Base-by-base conservation (phyloP, 2,329 filamentous ascomycete genomes). In the Akanthomyces lecanii region DNA sequence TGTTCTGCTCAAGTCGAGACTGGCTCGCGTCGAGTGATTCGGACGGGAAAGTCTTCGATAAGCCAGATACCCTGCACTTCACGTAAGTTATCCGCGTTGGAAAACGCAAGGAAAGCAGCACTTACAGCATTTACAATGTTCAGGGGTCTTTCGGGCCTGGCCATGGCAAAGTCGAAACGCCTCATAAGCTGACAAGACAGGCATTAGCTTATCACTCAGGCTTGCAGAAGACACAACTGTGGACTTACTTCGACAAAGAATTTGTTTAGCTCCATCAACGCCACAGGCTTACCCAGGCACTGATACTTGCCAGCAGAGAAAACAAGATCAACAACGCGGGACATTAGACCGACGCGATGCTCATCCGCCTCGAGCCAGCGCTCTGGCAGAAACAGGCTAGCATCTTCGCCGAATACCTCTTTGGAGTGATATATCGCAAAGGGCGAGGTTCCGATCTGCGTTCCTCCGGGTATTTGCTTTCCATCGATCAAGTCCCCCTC, bases 201-300 rank as follows among this genome's bases (percentile, higher is more conserved):
- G 6, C 16, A 10, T 45, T 45, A 45, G 42, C 42, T n/a, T 21
- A 8, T n/a, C 16, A 4, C n/a, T 23, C 7, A n/a, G 42, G 4
- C 18, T 21, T 45, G n/a, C n/a, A 21, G n/a, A 10, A 10, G 42
- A n/a, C 16, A 23, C 5, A n/a, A n/a, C 18, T 45, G 42, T 10
- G 8, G 16, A 45, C 42, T n/a, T 5, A 45, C 42, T 5, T 45
- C 42, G 18, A 45, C 42, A 21, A 45, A 45, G n/a, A 45, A n/a
- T 21, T 45, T 45, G n/a, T 45, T 45, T 4, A 45, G 42, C n/a
- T 45, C 42, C 42, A 45, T 45, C 42, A 45, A 45, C n/a, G 42
- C 78, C 51, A 81, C 75, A 25, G 74, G 72, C 67, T 75, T 78
- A 5, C 81, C 81, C n/a, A 82, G 67, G 65, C 81, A 82, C 66